Conservation (phyloP, 2,329 filamentous ascomycete genomes). For the Neonectria punicea region DNA sequence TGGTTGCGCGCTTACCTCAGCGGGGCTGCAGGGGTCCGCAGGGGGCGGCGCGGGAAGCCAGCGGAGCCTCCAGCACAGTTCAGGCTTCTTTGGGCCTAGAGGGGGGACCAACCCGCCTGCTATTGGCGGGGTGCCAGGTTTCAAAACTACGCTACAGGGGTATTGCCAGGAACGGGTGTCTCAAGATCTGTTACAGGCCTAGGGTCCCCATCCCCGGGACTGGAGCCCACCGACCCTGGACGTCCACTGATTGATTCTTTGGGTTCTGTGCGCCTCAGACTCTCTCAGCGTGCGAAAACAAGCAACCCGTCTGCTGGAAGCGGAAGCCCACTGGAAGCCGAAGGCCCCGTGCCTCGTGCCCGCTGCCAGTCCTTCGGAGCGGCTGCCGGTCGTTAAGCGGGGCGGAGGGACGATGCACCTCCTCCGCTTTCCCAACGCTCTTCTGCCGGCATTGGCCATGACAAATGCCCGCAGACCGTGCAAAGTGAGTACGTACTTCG, state of each 20-base stretch:
- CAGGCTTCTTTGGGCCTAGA: constrained; percentile 41
- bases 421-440: constrained; percentile 7
- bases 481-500: background rate
- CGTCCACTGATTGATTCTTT: constrained; percentile 27
- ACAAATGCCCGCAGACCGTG: background rate
- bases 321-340: constrained; percentile 32
- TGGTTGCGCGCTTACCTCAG: constrained; percentile 28
- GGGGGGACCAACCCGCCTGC: constrained; percentile 1
- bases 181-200: constrained; percentile 57
- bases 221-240: background rate
- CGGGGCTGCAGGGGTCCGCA: constrained; percentile 30
- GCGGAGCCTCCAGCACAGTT: constrained; percentile 29
- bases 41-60: constrained; percentile 37
- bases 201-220: constrained; percentile 14
- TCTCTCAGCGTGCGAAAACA: background rate
- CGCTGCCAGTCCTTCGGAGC: background rate
- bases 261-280: constrained; percentile 17
- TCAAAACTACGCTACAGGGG: constrained; percentile 29
- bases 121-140: constrained; percentile 34
- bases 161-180: constrained; percentile 42
- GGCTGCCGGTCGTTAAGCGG: background rate
- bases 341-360: background rate
- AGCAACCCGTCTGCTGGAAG: background rate
- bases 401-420: background rate
- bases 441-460: background rate